phyloP scores from a whole-genome alignment of 2,329 filamentous ascomycete species.

The Hypoxylon sp. region DNA sequence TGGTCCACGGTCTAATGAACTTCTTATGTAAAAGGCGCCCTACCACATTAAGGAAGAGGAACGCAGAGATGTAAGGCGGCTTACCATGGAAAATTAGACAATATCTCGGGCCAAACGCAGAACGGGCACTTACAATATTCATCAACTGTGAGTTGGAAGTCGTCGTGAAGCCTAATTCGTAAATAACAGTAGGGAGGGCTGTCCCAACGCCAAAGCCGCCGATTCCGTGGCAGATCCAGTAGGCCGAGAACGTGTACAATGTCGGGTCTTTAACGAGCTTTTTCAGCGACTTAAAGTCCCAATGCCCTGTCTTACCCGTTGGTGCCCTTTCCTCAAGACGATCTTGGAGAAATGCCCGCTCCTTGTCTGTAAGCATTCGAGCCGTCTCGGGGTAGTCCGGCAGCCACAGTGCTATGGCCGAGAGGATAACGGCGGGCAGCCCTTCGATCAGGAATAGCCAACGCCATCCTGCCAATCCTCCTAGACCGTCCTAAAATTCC shows the following conservation, averaged over 20 bases:
- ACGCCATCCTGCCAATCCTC: conserved; percentile 56
- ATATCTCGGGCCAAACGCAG: not conserved
- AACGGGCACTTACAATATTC: conserved; percentile 56
- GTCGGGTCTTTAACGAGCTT: conserved; percentile 55
- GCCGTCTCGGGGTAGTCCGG: conserved; percentile 56
- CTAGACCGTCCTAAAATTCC: conserved; percentile 47
- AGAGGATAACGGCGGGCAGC: conserved; percentile 53
- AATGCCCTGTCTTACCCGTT: conserved; percentile 52
- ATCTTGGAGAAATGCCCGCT: conserved; percentile 47
- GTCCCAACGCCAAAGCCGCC: conserved; percentile 60
- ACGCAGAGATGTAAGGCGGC: conserved; percentile 58
- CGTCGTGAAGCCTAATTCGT: conserved; percentile 59
- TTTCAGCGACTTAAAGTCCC: conserved; percentile 54
- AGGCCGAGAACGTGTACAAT: conserved; percentile 56
- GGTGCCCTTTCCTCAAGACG: conserved; percentile 53
- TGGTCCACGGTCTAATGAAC: conserved; percentile 57
- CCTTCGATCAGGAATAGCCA: conserved; percentile 59
- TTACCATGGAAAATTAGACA: conserved; percentile 41
- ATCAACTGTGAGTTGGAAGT: conserved; percentile 61
- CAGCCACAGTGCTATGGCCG: conserved; percentile 52
- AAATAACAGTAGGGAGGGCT: conserved; percentile 60
- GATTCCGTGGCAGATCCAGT: conserved; percentile 61
- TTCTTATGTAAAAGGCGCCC: conserved; percentile 56
- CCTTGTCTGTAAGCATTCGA: conserved; percentile 51
- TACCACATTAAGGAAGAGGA: conserved; percentile 57